Conservation (phyloP, 768 basidiomycete species). For the Phanerochaete carnosa region DNA sequence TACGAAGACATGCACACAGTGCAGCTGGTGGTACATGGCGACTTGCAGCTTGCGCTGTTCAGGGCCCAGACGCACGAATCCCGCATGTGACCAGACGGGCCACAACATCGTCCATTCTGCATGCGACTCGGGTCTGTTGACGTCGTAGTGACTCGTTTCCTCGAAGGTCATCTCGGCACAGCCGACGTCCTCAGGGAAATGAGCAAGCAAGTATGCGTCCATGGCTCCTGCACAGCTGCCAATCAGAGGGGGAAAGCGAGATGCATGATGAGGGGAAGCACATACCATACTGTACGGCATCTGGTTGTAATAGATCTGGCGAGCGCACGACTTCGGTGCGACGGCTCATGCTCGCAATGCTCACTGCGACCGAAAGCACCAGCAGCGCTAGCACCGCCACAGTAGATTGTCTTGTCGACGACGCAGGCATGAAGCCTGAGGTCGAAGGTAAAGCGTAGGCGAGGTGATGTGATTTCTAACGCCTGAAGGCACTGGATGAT, state of each 20-base stretch:
- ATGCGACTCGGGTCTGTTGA: neutral
- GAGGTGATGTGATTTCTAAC: no score
- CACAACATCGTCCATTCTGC: neutral
- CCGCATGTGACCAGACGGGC: neutral
- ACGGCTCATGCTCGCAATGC: neutral
- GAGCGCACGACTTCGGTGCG: neutral
- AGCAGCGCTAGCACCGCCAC: neutral
- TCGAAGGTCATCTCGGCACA: conserved; percentile 8
- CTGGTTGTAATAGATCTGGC: neutral
- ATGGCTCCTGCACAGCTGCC: neutral
- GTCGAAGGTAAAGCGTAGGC: neutral
- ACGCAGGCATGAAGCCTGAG: neutral
- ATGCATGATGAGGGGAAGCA: neutral
- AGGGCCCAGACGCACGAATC: conserved; percentile 11
- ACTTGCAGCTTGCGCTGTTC: conserved; percentile 13
- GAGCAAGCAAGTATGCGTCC: neutral
- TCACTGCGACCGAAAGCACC: neutral
- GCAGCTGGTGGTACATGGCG: conserved; percentile 16
- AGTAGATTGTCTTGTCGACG: neutral
- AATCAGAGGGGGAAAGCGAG: neutral
- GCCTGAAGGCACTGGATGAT: no score
- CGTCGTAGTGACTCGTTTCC: conserved; percentile 2
- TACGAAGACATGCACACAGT: conserved; percentile 8
- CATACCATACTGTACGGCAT: neutral
- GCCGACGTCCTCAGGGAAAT: neutral